These are phyloP conservation scores for Tulasnella calospora DNA, from an alignment of 768 basidiomycete genomes.

Conservation along the genomic window DNA sequence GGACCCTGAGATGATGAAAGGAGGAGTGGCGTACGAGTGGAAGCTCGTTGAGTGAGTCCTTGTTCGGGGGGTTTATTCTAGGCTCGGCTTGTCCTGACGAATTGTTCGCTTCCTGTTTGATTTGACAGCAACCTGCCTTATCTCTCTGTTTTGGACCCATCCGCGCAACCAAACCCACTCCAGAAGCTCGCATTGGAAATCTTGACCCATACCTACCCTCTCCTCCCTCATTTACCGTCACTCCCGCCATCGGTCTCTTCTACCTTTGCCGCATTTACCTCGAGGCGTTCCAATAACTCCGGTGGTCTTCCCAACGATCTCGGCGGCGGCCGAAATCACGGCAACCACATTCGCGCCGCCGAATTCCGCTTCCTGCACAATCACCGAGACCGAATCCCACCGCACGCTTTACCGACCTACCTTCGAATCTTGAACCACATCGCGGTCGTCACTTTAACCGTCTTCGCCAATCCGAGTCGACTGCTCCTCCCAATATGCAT, in stretches of 20 bases:
- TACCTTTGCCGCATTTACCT: neutral
- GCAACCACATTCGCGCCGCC: constrained; percentile 5
- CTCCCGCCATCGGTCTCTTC: constrained; percentile 15
- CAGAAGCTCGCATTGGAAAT: constrained; percentile 21
- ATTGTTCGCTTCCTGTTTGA: neutral
- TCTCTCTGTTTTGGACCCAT: constrained; percentile 12
- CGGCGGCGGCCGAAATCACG: neutral
- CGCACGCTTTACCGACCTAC: neutral
- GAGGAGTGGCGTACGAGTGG: constrained; percentile 25
- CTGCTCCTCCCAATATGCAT: constrained; percentile 14
- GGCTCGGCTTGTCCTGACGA: neutral
- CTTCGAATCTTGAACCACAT: constrained; percentile 6
- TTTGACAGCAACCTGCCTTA: constrained; percentile 27
- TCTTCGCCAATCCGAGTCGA: constrained; percentile 19
- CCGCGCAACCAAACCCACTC: constrained; percentile 1
- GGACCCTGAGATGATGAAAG: neutral
- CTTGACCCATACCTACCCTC: constrained; percentile 27
- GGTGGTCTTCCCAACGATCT: neutral
- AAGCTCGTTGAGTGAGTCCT: constrained; percentile 25
- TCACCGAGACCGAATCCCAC: neutral
- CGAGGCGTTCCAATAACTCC: constrained; percentile 3
- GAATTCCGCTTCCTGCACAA: constrained; percentile 4
- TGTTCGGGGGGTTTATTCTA: neutral
- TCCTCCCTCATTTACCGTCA: constrained; percentile 23
- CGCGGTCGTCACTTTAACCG: neutral